Evolutionary conservation across 441 rosid genomes (phyloP).

Genomic region (Hypseocharis bilobata): DNA sequence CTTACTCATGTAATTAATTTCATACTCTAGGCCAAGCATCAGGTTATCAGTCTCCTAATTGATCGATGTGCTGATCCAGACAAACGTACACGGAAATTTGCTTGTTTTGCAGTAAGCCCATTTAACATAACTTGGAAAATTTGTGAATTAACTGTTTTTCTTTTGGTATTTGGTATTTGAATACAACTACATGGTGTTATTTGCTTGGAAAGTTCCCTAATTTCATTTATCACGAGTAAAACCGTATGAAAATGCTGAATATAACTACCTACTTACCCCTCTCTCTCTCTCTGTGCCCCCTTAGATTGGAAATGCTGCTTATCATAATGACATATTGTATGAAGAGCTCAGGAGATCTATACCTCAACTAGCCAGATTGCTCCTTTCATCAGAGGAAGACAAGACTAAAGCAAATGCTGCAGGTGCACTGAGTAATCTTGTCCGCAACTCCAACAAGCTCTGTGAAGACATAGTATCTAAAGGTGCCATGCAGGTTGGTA

Average conservation of each 20-base stretch:
- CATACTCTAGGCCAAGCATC: conserved; percentile 52
- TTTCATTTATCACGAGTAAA: not conserved
- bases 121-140: not conserved
- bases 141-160: not conserved
- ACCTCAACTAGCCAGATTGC: conserved; percentile 64
- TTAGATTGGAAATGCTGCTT: conserved; percentile 96
- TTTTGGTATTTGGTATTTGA: not conserved
- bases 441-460: conserved; percentile 81
- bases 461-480: conserved; percentile 81
- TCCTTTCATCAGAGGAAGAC: conserved; percentile 78
- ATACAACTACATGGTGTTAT: not conserved
- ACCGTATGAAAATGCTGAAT: not conserved
- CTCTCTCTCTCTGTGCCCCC: conserved; percentile 1
- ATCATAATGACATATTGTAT: conserved; percentile 71
- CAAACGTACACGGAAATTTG: conserved; percentile 85
- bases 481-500: conserved; percentile 88
- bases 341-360: conserved; percentile 81
- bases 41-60: conserved; percentile 59
- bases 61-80: conserved; percentile 94
- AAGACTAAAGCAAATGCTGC: conserved; percentile 98
- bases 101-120: conserved; percentile 81
- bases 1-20: conserved; percentile 20
- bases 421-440: conserved; percentile 93
- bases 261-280: not conserved
- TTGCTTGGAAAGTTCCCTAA: not conserved